These are phyloP conservation scores for Metschnikowia anglica DNA, from an alignment of 805 yeast genomes.

Conservation along the genomic window DNA sequence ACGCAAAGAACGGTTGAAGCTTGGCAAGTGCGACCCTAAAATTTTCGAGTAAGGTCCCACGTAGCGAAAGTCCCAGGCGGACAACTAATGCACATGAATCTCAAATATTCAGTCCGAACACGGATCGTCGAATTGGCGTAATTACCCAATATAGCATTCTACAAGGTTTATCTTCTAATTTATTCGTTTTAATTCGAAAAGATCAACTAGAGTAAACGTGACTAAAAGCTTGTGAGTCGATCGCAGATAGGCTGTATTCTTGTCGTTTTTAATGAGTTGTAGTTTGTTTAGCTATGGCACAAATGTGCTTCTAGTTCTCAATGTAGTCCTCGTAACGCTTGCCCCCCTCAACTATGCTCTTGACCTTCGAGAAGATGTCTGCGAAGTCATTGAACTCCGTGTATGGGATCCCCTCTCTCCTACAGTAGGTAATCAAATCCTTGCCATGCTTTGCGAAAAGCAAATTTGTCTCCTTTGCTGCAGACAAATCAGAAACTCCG, in stretches of 20 bases:
- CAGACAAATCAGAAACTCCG: conserved; percentile 93
- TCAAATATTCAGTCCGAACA: background rate
- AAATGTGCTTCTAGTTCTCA: conserved; percentile 14
- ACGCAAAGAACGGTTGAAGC: conserved; percentile 13
- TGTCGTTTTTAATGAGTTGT: too few species aligned
- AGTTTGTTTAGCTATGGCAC: background rate
- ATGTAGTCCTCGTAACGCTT: conserved; percentile 19
- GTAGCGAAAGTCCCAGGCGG: conserved; percentile 9
- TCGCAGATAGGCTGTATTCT: too few species aligned
- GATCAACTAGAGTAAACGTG: too few species aligned
- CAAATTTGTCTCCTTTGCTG: conserved; percentile 92
- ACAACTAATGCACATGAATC: background rate
- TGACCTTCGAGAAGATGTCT: conserved; percentile 67
- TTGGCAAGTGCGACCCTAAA: conserved; percentile 13
- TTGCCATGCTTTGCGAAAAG: conserved; percentile 91
- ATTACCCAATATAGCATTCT: conserved; percentile 1
- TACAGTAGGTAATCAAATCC: conserved; percentile 84
- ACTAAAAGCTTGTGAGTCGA: too few species aligned
- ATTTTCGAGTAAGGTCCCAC: conserved; percentile 7
- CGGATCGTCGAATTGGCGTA: background rate
- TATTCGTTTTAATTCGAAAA: conserved; percentile 1
- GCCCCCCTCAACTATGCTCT: conserved; percentile 45
- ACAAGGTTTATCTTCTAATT: conserved; percentile 3
- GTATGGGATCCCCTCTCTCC: conserved; percentile 76
- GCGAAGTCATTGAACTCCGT: conserved; percentile 74